Percentiles rank a stretch among this genome's conserved stretches.
Evolutionary conservation across 2,329 filamentous ascomycete species (phyloP).

Genomic region (Didymosphaeria variabile): DNA sequence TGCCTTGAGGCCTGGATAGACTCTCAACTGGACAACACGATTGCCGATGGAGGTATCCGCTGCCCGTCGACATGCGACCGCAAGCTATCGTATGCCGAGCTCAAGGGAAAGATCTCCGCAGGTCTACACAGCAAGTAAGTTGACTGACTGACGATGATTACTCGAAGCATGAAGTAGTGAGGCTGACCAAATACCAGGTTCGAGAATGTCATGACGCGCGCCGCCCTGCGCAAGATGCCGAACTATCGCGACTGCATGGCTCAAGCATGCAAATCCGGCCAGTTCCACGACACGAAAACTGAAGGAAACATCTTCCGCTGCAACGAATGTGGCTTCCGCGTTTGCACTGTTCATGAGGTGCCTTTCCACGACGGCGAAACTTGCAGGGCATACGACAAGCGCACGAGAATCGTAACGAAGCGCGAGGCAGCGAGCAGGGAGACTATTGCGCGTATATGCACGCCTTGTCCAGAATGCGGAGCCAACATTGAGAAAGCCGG

Average conservation of each 20-base stretch:
- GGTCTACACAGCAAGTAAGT: conserved; percentile 54
- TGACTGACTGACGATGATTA: too few species aligned
- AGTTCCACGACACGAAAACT: conserved; percentile 59
- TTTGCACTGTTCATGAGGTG: conserved; percentile 43
- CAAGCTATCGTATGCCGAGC: conserved; percentile 52
- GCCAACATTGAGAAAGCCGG: conserved; percentile 48
- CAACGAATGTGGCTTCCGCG: conserved; percentile 39
- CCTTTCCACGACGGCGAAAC: conserved; percentile 49
- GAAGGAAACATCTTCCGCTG: conserved; percentile 54
- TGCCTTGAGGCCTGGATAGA: conserved; percentile 47
- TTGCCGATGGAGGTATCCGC: conserved; percentile 58
- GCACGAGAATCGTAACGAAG: conserved; percentile 22
- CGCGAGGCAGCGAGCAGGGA: conserved; percentile 28
- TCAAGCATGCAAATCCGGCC: conserved; percentile 59
- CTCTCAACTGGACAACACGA: conserved; percentile 40
- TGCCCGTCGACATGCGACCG: conserved; percentile 56
- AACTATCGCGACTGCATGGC: conserved; percentile 63
- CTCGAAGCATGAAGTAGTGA: not conserved
- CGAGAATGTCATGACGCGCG: conserved; percentile 54
- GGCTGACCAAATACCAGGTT: conserved; percentile 29
- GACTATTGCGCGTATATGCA: conserved; percentile 34
- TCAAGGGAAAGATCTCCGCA: conserved; percentile 55
- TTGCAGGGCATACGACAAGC: conserved; percentile 46
- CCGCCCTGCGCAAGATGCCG: conserved; percentile 51
- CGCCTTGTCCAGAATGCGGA: conserved; percentile 46